These are phyloP conservation scores for Trichophyton rubrum DNA, from an alignment of 2,329 filamentous ascomycete species.

Conservation along the genomic window DNA sequence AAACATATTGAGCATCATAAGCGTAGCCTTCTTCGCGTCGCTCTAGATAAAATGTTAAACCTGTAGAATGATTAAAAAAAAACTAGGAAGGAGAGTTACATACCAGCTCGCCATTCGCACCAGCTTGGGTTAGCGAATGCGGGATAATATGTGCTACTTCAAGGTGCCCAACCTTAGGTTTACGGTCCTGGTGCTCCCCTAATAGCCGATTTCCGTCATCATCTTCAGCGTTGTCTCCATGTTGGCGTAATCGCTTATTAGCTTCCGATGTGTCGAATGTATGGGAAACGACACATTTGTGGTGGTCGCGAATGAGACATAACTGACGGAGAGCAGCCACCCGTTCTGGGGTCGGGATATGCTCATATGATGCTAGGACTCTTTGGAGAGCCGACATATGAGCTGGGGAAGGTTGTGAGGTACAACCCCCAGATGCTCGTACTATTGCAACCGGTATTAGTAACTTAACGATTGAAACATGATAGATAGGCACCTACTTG, in stretches of 20 bases:
- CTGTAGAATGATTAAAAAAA: no score
- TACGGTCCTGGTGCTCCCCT: constrained; percentile 1
- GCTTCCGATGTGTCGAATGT: constrained; percentile 13
- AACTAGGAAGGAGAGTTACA: not conserved
- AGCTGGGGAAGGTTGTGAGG: not conserved
- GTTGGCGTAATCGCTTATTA: constrained; percentile 8
- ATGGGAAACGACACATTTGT: constrained; percentile 15
- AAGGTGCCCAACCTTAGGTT: not conserved
- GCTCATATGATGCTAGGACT: not conserved
- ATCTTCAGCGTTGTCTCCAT: constrained; percentile 9
- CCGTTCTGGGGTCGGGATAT: constrained; percentile 9
- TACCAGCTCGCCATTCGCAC: not conserved
- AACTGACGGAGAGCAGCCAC: constrained; percentile 11
- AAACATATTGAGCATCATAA: constrained; percentile 33
- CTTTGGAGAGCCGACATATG: not conserved
- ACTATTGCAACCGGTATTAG: not conserved
- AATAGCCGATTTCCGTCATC: constrained; percentile 12
- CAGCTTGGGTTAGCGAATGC: not conserved
- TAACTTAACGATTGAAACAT: not conserved
- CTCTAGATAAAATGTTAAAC: constrained; percentile 7
- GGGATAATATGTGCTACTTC: constrained; percentile 10
- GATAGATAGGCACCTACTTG: not conserved
- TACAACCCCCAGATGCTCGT: not conserved
- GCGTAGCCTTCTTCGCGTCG: constrained; percentile 21
- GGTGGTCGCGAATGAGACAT: constrained; percentile 13